Evolutionary conservation across 2,329 filamentous ascomycete species (phyloP).

Genomic region (Fusarium metavorans): DNA sequence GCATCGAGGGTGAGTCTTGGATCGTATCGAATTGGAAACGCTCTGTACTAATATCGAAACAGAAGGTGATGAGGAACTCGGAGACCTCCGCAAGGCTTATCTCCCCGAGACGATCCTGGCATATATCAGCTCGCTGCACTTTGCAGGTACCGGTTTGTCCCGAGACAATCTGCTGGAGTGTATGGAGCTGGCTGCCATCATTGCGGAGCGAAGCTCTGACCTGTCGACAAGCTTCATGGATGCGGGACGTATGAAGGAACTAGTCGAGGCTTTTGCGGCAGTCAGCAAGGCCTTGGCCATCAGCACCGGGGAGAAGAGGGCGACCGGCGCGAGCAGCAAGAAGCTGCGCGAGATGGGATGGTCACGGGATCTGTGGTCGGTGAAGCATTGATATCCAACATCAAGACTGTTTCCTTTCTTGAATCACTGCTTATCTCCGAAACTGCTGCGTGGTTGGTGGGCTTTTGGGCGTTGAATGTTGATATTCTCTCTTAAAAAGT

Average conservation of each 20-base stretch:
- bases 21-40: neutral
- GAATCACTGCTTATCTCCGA: neutral
- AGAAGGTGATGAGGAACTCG: conserved; percentile 72
- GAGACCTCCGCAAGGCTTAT: conserved; percentile 78
- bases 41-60: conserved; percentile 21
- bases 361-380: conserved; percentile 72
- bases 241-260: conserved; percentile 77
- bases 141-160: conserved; percentile 78
- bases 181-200: conserved; percentile 84
- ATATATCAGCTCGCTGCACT: conserved; percentile 84
- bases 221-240: conserved; percentile 74
- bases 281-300: conserved; percentile 79
- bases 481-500: conserved; percentile 17
- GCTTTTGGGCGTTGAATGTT: conserved; percentile 26
- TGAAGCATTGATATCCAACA: conserved; percentile 49
- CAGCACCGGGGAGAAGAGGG: conserved; percentile 66
- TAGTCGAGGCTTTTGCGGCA: conserved; percentile 80
- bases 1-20: conserved; percentile 63
- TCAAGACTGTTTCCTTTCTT: neutral
- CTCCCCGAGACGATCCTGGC: conserved; percentile 88
- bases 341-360: conserved; percentile 72
- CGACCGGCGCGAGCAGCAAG: conserved; percentile 63
- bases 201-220: conserved; percentile 78
- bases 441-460: neutral
- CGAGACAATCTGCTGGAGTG: conserved; percentile 83